Conservation (phyloP, 2,329 filamentous ascomycete species). For the Colletotrichum abscissum region DNA sequence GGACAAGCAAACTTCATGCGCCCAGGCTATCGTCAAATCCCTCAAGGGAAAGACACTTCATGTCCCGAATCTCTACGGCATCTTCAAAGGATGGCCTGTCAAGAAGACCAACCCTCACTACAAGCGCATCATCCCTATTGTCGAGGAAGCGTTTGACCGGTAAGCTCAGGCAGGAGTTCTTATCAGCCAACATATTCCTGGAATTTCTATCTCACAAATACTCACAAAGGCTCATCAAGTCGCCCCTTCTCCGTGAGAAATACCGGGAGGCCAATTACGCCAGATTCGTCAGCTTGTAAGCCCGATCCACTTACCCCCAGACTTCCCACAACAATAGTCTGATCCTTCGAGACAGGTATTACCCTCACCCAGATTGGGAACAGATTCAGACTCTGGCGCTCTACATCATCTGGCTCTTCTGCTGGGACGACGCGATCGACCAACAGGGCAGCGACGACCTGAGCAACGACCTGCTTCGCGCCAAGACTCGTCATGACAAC, state of each 20-base stretch:
- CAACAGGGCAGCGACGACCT: conserved; percentile 41
- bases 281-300: conserved; percentile 29
- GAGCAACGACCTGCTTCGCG: conserved; percentile 40
- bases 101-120: conserved; percentile 39
- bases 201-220: too few species aligned
- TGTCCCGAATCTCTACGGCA: conserved; percentile 40
- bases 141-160: conserved; percentile 34
- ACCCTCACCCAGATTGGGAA: conserved; percentile 37
- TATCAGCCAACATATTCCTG: too few species aligned
- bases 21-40: conserved; percentile 35
- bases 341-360: conserved; percentile 33
- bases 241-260: conserved; percentile 8
- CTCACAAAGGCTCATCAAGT: conserved; percentile 10
- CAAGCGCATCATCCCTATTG: conserved; percentile 35
- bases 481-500: conserved; percentile 40
- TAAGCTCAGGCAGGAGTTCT: background rate
- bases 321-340: background rate
- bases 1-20: background rate
- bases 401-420: conserved; percentile 45
- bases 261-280: conserved; percentile 24
- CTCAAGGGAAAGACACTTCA: conserved; percentile 43
- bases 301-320: background rate
- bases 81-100: conserved; percentile 42
- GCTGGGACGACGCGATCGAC: conserved; percentile 48
- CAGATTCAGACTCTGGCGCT: conserved; percentile 40